A percentile compares a stretch with the other conserved stretches of the same genome.
Evolutionary conservation across 2,329 filamentous ascomycete genomes (phyloP).

Genomic region (Myriosclerotinia curreyana): DNA sequence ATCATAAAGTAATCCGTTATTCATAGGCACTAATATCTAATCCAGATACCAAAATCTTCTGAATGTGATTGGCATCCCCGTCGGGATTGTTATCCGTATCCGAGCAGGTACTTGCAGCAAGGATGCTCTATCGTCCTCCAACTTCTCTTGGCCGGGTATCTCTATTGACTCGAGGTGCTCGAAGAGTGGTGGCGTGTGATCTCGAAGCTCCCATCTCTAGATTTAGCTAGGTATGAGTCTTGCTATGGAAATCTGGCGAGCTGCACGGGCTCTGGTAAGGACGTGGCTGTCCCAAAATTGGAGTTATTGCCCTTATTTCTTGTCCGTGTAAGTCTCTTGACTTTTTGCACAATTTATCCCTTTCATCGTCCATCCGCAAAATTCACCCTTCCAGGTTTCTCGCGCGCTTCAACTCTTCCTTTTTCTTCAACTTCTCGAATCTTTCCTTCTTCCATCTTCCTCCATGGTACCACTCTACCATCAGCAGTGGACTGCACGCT

Average conservation of each 20-base stretch:
- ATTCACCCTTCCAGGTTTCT: conserved; percentile 3
- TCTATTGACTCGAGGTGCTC: background rate
- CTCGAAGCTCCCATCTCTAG: background rate
- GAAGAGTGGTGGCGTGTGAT: background rate
- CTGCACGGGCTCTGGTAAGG: background rate
- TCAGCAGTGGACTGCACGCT: conserved; percentile 1
- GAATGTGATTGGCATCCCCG: background rate
- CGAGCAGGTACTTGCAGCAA: background rate
- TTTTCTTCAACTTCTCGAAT: background rate
- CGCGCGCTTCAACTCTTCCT: conserved; percentile 11
- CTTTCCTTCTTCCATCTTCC: conserved; percentile 19
- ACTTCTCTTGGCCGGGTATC: background rate
- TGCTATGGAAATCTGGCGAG: background rate
- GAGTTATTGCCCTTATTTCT: background rate
- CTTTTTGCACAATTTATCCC: background rate
- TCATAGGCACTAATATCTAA: background rate
- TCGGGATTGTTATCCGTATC: background rate
- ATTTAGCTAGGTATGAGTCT: background rate
- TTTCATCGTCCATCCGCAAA: background rate
- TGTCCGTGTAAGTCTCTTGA: background rate
- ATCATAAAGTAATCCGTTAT: background rate
- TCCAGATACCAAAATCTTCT: background rate
- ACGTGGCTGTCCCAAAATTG: background rate
- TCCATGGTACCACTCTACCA: conserved; percentile 20
- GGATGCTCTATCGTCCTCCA: background rate